Conservation (phyloP, 805 yeast genomes). For the Zygosaccharomyces gambellarensis region DNA sequence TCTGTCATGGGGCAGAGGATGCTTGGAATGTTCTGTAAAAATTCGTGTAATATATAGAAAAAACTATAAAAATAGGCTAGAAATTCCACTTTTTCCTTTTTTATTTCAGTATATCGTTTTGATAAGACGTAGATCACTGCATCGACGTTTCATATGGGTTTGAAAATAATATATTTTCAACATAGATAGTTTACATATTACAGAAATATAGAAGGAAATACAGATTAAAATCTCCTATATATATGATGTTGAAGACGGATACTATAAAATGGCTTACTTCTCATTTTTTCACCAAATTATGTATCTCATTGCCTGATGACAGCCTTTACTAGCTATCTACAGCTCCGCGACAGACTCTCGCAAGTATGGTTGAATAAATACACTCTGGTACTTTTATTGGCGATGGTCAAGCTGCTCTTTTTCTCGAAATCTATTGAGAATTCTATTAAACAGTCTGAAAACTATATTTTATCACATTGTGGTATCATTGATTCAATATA, state of each 20-base stretch:
- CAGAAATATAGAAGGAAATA: background rate
- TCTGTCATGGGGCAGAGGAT: conserved; percentile 98
- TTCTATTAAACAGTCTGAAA: conserved; percentile 40
- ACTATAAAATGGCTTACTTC: background rate
- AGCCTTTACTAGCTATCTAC: conserved; percentile 36
- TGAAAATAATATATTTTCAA: background rate
- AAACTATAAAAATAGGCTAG: background rate
- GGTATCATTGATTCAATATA: conserved; percentile 39
- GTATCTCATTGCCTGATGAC: background rate
- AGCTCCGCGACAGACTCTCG: conserved; percentile 49
- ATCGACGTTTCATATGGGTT: background rate
- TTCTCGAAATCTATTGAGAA: conserved; percentile 46
- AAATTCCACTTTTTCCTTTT: background rate
- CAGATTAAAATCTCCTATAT: no score
- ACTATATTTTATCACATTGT: conserved; percentile 44
- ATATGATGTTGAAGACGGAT: no score
- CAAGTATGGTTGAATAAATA: conserved; percentile 66
- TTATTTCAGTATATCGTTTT: background rate
- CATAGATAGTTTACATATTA: background rate
- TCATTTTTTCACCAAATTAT: background rate
- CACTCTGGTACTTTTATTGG: conserved; percentile 50
- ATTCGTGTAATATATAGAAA: conserved; percentile 9
- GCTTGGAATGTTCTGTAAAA: conserved; percentile 76
- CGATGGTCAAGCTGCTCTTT: conserved; percentile 55
- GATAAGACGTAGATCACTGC: background rate